A percentile compares a stretch with the other conserved stretches of the same genome.
Conservation (phyloP, 208 protist genomes). For the Porcisia deanei region DNA sequence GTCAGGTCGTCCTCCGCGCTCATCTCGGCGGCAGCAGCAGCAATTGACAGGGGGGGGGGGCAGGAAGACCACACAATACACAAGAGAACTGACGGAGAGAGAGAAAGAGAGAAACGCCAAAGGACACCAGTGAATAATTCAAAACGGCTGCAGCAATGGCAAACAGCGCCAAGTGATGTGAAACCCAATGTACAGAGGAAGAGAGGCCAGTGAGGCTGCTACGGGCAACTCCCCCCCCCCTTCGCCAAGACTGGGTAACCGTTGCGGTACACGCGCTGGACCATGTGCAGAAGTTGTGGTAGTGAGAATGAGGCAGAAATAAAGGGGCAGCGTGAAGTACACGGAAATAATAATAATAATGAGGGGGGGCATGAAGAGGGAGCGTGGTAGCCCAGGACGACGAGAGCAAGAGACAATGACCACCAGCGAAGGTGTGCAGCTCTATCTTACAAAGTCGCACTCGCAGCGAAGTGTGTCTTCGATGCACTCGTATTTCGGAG, state of each 20-base stretch:
- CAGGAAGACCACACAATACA: not conserved
- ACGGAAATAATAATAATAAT: too few species aligned
- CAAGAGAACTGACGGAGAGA: not conserved
- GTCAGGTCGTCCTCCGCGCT: constrained; percentile 49
- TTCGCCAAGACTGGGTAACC: too few species aligned
- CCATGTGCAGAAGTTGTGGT: not conserved
- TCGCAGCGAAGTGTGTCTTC: not conserved
- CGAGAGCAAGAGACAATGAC: too few species aligned
- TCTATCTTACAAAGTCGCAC: not conserved
- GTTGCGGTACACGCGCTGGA: too few species aligned
- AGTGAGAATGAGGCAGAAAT: not conserved
- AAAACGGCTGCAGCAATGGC: not conserved
- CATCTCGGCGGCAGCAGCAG: not conserved
- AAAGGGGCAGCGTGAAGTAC: not conserved
- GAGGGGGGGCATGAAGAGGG: not conserved
- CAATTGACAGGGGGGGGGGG: not conserved
- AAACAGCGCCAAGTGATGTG: not conserved
- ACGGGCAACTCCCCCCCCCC: not conserved
- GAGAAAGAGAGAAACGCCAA: not conserved
- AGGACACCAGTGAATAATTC: not conserved
- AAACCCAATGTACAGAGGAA: too few species aligned
- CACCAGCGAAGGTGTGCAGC: not conserved
- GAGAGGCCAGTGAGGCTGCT: not conserved
- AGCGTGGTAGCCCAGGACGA: not conserved
- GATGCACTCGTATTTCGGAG: not conserved